phyloP scores from a whole-genome alignment of 2,329 filamentous ascomycete species.

The Talaromyces pinophilus region DNA sequence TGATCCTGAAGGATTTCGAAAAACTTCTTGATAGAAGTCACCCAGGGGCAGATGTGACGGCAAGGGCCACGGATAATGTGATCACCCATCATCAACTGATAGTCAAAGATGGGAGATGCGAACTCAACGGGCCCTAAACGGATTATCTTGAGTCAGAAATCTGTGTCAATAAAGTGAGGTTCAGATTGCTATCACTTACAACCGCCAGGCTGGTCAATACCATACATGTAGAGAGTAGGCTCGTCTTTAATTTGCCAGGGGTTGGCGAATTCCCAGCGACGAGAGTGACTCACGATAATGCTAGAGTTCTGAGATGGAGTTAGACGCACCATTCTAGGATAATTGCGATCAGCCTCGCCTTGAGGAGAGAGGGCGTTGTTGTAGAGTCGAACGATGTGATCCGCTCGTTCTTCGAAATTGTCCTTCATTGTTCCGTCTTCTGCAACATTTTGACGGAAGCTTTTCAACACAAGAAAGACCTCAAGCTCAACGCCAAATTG shows the following conservation, averaged over 20 bases:
- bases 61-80: not conserved
- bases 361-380: not conserved
- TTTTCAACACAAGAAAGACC: not conserved
- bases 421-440: too few species aligned
- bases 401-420: not conserved
- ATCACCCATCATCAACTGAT: not conserved
- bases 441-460: not conserved
- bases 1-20: not conserved
- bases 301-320: too few species aligned
- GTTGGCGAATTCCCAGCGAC: not conserved
- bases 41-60: not conserved
- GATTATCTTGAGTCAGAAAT: not conserved
- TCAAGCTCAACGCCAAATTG: slow-evolving; percentile 7
- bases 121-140: slow-evolving; percentile 4
- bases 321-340: not conserved
- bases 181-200: slow-evolving; percentile 22
- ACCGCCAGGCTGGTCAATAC: not conserved
- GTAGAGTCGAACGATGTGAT: not conserved
- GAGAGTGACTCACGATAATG: not conserved
- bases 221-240: not conserved
- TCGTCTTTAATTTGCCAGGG: slow-evolving; percentile 3
- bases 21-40: not conserved
- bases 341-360: not conserved
- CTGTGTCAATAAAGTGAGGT: not conserved
- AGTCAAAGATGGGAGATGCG: not conserved